Base-by-base conservation (phyloP, 345 rosid species). In the Clausena lansium region DNA sequence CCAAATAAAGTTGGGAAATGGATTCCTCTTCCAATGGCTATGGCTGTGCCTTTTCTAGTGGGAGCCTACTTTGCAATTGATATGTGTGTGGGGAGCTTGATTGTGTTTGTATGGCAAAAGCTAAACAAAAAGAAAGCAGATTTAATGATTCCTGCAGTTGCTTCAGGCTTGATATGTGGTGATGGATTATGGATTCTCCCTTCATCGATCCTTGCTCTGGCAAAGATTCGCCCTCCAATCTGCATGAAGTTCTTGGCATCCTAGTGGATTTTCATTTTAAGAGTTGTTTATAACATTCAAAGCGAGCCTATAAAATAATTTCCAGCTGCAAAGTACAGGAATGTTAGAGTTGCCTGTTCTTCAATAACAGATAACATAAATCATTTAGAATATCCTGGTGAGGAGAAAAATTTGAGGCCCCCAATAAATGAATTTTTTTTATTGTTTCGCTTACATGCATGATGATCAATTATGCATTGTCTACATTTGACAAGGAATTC, bases 101-200 rank as follows among this genome's bases (percentile, higher is more conserved):
- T 90, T 36, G 94, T 92, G 62, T 87, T 86, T 32, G 65, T 55
- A 38, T 90, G 96, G 96, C 74, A 85, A 76, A 92, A 84, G 74
- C 63, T 92, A 73, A 84, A 90, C 76, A 70, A 68, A 67, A 85
- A 75, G 67, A 83, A 85, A 62, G 90, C 98, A 15, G 85, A 79
- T 27, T 79, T 87, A 71, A 87, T 93, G 97, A 82, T 88, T 82
- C 99, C 97, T 0, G 97, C 96, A 0, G 88, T 93, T 55, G 99
- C 98, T 36, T 93, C 98, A 24, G 98, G 97, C 60, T 86, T 93
- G 86, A 92, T 95, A 39, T 95, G 98, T 67, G 98, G 96, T 22
- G 99, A 93, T 77, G 98, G 99, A 35, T 73, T 93, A 68, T 93
- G 99, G 99, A 91, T 93, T 80, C 87, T 95, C 0, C 98, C 98